Evolutionary conservation across 2,329 filamentous ascomycete genomes (phyloP).

Genomic region (Didymella segeticola): DNA sequence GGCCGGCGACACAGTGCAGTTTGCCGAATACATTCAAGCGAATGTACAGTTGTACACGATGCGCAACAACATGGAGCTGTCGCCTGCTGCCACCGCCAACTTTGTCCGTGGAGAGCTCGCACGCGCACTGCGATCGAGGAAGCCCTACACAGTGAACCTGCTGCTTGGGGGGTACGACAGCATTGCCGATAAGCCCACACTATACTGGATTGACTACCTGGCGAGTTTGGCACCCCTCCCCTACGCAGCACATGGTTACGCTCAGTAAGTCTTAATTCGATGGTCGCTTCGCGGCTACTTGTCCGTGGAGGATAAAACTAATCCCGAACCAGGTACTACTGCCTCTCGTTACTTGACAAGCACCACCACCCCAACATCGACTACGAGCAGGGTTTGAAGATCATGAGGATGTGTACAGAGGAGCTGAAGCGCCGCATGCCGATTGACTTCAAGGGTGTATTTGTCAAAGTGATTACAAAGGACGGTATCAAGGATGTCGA

Average conservation of each 20-base stretch:
- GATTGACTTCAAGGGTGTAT: constrained; percentile 97
- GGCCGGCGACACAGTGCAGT: constrained; percentile 98
- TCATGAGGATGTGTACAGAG: constrained; percentile 93
- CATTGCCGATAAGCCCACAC: constrained; percentile 85
- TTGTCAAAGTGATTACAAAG: constrained; percentile 93
- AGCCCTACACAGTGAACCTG: constrained; percentile 96
- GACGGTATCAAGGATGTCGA: constrained; percentile 87
- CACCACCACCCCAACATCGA: constrained; percentile 96
- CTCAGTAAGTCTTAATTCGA: constrained; percentile 71
- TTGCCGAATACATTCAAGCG: constrained; percentile 98
- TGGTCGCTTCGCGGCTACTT: background rate
- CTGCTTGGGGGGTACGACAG: constrained; percentile 92
- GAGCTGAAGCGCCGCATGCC: constrained; percentile 96
- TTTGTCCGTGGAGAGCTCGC: constrained; percentile 96
- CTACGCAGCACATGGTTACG: constrained; percentile 97
- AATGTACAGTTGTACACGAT: constrained; percentile 98
- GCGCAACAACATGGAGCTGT: constrained; percentile 93
- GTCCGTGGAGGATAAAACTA: background rate
- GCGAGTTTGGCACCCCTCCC: constrained; percentile 86
- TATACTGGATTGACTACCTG: constrained; percentile 98
- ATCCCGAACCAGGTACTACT: constrained; percentile 77
- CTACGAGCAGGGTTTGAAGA: constrained; percentile 87
- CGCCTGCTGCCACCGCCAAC: constrained; percentile 84
- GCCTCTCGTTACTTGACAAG: constrained; percentile 95
- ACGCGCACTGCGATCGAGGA: constrained; percentile 85